Conservation (phyloP, 176 grass and related monocot species). For the Calamus simplicifolius region DNA sequence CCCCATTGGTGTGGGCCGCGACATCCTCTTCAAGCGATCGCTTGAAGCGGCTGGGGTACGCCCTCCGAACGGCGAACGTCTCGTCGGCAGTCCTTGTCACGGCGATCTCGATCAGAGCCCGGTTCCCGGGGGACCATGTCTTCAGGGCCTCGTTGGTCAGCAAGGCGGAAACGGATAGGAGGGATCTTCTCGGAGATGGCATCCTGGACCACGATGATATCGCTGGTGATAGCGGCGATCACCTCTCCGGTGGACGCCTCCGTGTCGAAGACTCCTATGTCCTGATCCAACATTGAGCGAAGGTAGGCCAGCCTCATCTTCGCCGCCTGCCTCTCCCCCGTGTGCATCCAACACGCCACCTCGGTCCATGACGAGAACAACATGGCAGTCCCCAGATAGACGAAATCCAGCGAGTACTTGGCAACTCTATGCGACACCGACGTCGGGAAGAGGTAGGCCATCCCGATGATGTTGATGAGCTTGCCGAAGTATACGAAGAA, state of each 20-base stretch:
- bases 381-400: conserved; percentile 77
- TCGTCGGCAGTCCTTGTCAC: no score
- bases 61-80: no score
- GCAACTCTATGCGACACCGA: conserved; percentile 65
- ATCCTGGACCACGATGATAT: conserved; percentile 37
- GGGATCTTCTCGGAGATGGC: conserved; percentile 46
- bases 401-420: conserved; percentile 96
- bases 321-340: conserved; percentile 27
- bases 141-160: no score
- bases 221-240: conserved; percentile 15
- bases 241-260: conserved; percentile 26
- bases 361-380: conserved; percentile 96
- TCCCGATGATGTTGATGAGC: conserved; percentile 97
- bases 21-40: no score
- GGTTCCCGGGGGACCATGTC: no score
- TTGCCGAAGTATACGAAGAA: conserved; percentile 99
- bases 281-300: conserved; percentile 27
- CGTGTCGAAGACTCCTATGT: conserved; percentile 29
- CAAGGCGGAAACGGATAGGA: no score
- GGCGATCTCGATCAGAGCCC: no score
- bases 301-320: conserved; percentile 24
- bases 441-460: conserved; percentile 89
- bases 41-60: no score
- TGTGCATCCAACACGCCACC: conserved; percentile 37
- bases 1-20: no score